Base-by-base conservation (phyloP, 345 rosid genomes). In the Ceriops decandra region DNA sequence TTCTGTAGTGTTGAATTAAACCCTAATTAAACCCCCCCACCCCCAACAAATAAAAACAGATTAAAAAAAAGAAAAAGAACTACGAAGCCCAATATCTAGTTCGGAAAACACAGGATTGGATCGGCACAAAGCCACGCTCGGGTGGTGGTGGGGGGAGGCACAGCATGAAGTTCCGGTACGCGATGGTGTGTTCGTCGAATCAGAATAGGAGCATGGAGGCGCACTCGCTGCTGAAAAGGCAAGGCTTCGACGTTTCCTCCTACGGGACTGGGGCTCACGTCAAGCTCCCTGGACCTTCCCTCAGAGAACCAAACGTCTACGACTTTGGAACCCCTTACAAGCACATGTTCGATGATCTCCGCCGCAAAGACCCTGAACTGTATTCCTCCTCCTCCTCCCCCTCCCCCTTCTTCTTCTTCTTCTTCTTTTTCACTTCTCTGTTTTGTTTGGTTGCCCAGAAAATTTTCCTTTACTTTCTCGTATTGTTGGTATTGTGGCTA, bases 341-440 rank as follows among this genome's bases (percentile, higher is more conserved):
- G 84, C 89, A 88, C 24, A 95, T 95, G 99, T 86, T 91, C 67
- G 97, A 95, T 2, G 97, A 95, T 54, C 95, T 95, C 78, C 77
- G 96, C 68, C 97, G 96, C 78, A 90, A 95, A 77, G 99, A 95
- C 74, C 90, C 96, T 16, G 97, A 91, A 4, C 88, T 93, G 99
- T 95, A 88, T 83, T 83, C 82, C 58, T 21, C 16, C 3, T 54
- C 58, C n/a, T n/a, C 11, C 4, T 6, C 26, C 26, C 1, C 26
- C 1, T 24, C 26, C 2, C 2, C 1, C 7, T 35, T 35, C 5
- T 46, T 51, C 66, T 19, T 6, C 8, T 20, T 11, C 42, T 5
- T 59, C 2, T 52, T 20, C 42, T 32, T 19, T 60, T 2, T 26
- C 26, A 24, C 21, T 60, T 63, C 6, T 30, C 3, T 3, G 21